Evolutionary conservation across 2,329 filamentous ascomycete genomes (phyloP).

Genomic region (Fusarium duplospermum): DNA sequence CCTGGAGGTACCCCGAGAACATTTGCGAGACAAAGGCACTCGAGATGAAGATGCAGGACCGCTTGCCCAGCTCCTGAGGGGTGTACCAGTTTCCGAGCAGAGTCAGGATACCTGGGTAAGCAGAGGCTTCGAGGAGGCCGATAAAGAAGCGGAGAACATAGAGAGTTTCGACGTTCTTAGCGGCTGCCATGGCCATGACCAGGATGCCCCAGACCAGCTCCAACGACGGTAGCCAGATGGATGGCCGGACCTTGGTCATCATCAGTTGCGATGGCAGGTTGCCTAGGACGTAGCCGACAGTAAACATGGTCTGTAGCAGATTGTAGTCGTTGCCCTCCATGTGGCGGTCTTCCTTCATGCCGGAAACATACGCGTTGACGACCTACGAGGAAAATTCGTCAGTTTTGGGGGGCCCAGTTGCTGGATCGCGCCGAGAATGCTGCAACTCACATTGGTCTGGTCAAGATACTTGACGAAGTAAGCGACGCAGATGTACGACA

Average conservation of each 20-base stretch:
- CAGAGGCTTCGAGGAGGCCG: conserved; percentile 17
- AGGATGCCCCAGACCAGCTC: neutral
- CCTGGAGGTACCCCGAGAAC: neutral
- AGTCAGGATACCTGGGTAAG: conserved; percentile 12
- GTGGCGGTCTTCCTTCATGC: neutral
- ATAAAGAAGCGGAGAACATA: conserved; percentile 13
- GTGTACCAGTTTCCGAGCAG: conserved; percentile 21
- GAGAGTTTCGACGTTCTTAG: neutral
- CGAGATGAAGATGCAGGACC: conserved; percentile 39
- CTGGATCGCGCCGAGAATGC: neutral
- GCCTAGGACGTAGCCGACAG: neutral
- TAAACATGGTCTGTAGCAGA: neutral
- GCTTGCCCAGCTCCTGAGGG: conserved; percentile 1
- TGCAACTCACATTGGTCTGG: conserved; percentile 43
- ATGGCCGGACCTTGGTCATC: neutral
- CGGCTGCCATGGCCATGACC: neutral
- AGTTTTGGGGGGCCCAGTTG: neutral
- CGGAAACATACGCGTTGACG: conserved; percentile 1
- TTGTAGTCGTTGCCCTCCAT: conserved; percentile 2
- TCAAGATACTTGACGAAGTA: conserved; percentile 53
- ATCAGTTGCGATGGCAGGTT: neutral
- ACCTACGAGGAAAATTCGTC: no score
- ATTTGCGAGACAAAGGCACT: conserved; percentile 31
- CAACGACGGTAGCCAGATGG: neutral
- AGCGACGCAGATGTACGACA: conserved; percentile 49